These are phyloP conservation scores for Tricholomella constricta DNA, from an alignment of 768 basidiomycete species.

Conservation along the genomic window DNA sequence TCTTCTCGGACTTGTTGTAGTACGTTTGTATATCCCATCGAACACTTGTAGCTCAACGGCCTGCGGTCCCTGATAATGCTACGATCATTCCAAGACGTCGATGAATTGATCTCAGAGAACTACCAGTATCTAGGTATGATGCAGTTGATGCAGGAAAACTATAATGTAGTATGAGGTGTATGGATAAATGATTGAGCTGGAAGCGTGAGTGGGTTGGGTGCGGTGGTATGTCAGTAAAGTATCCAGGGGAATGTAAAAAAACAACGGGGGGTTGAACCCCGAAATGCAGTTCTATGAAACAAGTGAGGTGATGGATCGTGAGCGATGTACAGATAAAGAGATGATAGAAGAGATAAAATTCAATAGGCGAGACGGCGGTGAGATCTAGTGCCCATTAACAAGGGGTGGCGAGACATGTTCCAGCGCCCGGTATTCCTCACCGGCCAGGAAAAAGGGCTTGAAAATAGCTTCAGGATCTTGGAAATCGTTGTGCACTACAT, in stretches of 20 bases:
- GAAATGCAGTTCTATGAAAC: slow-evolving; percentile 26
- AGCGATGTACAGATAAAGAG: slow-evolving; percentile 19
- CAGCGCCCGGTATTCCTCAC: slow-evolving; percentile 55
- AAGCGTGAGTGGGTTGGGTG: slow-evolving; percentile 6
- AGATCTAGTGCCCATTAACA: slow-evolving; percentile 40
- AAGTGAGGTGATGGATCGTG: slow-evolving; percentile 28
- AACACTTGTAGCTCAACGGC: too few relatives aligned
- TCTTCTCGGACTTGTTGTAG: slow-evolving; percentile 66
- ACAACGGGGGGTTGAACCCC: slow-evolving; percentile 90
- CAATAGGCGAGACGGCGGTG: slow-evolving; percentile 13
- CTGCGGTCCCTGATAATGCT: neutral
- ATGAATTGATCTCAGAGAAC: slow-evolving; percentile 15
- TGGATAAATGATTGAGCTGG: slow-evolving; percentile 17
- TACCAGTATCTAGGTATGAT: slow-evolving; percentile 35
- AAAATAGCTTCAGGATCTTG: slow-evolving; percentile 85
- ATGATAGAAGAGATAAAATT: slow-evolving; percentile 11
- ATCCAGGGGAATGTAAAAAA: slow-evolving; percentile 36
- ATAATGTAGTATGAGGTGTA: slow-evolving; percentile 18
- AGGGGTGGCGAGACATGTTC: slow-evolving; percentile 33
- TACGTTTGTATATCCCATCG: neutral
- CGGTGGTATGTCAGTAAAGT: slow-evolving; percentile 20
- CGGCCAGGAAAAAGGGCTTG: slow-evolving; percentile 79
- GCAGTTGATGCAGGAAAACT: slow-evolving; percentile 60
- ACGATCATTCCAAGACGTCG: slow-evolving; percentile 26
- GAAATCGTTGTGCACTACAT: slow-evolving; percentile 97